Evolutionary conservation across 2,329 filamentous ascomycete species (phyloP), one percentile per base, ranked within the genome.

Genomic region (Colletotrichum sublineola): DNA sequence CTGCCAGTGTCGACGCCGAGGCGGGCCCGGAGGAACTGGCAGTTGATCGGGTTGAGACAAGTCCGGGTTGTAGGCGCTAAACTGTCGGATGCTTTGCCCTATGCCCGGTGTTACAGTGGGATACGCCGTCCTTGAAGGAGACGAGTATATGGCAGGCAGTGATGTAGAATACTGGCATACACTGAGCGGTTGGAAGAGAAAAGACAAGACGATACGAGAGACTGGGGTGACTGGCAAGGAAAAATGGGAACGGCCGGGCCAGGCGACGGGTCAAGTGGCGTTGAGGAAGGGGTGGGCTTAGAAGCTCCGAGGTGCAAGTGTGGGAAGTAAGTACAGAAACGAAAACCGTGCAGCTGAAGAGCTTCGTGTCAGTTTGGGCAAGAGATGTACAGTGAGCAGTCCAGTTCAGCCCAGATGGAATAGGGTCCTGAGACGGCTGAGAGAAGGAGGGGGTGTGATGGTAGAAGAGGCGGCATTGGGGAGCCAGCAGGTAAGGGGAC

Each of bases 211-310:
- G 63, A 52, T 38, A 50, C 36, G 63, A 57, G 63, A 57, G 60
- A 56, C 48, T 63, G 46, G 29, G 20, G 61, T 38, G 46, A 69
- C 53, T 60, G 46, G 58, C 60, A 61, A 72, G 69, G 55, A 48
- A 48, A 56, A 55, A 55, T 48, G 60, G 46, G 55, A 64, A 64
- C 53, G 55, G 48, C 67, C 40, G 60, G 65, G 46, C 60, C 40
- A 64, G 66, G 48, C 46, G 58, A 61, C 65, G 60, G 69, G 60
- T 72, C 65, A 64, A 72, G 69, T 72, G 69, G 69, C 69, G 69
- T 72, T 61, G 46, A 14, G 44, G 3, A 40, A 69, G 69, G 65
- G 20, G 69, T 72, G 66, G 14, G 33, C 31, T 69, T 69, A 72
- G 50, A 57, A 14, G 7, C 11, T 9, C 18, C 24, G 40, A 69